These are phyloP conservation scores for Leccinum arenicola DNA, from an alignment of 768 basidiomycete genomes.

Conservation along the genomic window DNA sequence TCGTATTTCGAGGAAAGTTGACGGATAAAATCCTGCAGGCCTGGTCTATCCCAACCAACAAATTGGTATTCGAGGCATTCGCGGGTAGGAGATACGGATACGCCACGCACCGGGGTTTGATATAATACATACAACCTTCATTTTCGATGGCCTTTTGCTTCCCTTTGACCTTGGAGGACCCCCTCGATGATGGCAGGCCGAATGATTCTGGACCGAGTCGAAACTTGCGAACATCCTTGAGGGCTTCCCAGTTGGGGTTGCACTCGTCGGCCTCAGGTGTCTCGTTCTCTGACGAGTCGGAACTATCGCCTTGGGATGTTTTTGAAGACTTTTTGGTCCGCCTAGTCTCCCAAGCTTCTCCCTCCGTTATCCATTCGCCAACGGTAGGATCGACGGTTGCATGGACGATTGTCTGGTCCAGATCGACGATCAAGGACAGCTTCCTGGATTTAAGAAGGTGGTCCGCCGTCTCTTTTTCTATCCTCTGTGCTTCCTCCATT, in stretches of 20 bases:
- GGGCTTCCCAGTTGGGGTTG: constrained; percentile 91
- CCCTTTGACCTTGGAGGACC: constrained; percentile 45
- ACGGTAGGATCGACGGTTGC: constrained; percentile 98
- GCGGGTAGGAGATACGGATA: not conserved
- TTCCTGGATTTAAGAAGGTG: constrained; percentile 73
- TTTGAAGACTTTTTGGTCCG: constrained; percentile 43
- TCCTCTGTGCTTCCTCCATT: constrained; percentile 84
- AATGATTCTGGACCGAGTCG: constrained; percentile 76
- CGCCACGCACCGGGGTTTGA: constrained; percentile 83
- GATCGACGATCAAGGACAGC: constrained; percentile 94
- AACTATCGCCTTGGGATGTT: constrained; percentile 27
- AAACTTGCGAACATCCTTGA: constrained; percentile 90
- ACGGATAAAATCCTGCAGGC: constrained; percentile 76
- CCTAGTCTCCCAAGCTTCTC: constrained; percentile 73
- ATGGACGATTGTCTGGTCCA: constrained; percentile 98
- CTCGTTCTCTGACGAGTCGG: constrained; percentile 39
- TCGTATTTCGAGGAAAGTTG: constrained; percentile 79
- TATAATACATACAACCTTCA: constrained; percentile 93
- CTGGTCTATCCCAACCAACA: constrained; percentile 51
- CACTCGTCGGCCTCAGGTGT: constrained; percentile 52
- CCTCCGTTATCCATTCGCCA: constrained; percentile 93
- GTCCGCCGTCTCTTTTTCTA: constrained; percentile 80
- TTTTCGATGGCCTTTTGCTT: constrained; percentile 64
- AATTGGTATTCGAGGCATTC: not conserved
- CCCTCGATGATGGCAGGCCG: constrained; percentile 44